These are phyloP conservation scores for Zygosaccharomyces bisporus DNA, from an alignment of 805 yeast species.

Conservation along the genomic window DNA sequence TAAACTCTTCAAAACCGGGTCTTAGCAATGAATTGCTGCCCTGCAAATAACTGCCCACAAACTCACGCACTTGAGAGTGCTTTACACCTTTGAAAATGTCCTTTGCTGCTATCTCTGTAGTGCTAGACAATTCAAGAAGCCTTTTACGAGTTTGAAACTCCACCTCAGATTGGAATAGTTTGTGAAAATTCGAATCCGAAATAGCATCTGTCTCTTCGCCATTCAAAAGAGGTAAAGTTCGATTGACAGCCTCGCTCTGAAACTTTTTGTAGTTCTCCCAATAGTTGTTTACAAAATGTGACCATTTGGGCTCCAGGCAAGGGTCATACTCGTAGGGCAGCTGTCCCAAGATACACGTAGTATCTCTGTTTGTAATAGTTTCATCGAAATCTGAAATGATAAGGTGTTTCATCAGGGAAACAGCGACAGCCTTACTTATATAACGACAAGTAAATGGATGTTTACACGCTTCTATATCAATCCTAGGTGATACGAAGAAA, in stretches of 20 bases:
- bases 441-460: conserved; percentile 12
- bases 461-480: conserved; percentile 36
- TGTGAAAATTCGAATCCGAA: conserved; percentile 13
- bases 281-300: conserved; percentile 26
- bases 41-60: conserved; percentile 9
- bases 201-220: conserved; percentile 4
- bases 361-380: conserved; percentile 31
- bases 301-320: conserved; percentile 24
- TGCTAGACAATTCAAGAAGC: conserved; percentile 27
- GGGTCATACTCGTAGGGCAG: conserved; percentile 24
- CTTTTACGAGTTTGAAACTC: conserved; percentile 17
- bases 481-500: conserved; percentile 19
- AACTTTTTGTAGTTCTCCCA: conserved; percentile 18
- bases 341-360: conserved; percentile 25
- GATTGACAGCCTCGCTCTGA: conserved; percentile 4
- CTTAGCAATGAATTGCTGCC: conserved; percentile 11
- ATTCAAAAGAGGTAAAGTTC: conserved; percentile 17
- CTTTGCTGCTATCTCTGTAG: conserved; percentile 21
- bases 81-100: conserved; percentile 22
- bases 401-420: conserved; percentile 14
- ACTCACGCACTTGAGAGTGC: conserved; percentile 14
- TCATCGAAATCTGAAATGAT: conserved; percentile 35
- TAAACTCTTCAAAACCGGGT: conserved; percentile 19
- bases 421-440: not conserved
- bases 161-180: conserved; percentile 19